Evolutionary conservation across 2,329 filamentous ascomycete species (phyloP).

Genomic region (Mycosphaerelloides madeirae): DNA sequence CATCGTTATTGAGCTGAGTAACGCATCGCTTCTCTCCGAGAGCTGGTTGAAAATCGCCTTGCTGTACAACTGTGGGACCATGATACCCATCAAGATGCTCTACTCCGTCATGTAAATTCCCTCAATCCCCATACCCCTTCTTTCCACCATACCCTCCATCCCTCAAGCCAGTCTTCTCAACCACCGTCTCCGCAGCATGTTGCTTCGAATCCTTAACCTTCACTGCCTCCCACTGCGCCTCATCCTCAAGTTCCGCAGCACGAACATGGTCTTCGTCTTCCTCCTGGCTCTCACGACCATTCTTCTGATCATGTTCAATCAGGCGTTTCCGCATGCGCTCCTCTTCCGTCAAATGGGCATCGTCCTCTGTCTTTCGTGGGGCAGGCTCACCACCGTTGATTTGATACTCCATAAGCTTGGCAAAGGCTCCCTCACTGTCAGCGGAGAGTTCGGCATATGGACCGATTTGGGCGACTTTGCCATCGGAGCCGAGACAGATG

Average conservation of each 20-base stretch:
- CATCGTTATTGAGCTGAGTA: constrained; percentile 1
- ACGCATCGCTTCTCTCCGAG: not conserved
- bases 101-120: not conserved
- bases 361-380: constrained; percentile 11
- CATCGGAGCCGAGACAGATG: constrained; percentile 82
- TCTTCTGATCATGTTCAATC: constrained; percentile 27
- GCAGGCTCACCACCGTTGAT: constrained; percentile 71
- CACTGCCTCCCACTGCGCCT: constrained; percentile 30
- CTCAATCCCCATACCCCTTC: constrained; percentile 12
- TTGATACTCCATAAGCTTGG: constrained; percentile 97
- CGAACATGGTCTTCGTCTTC: constrained; percentile 30
- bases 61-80: not conserved
- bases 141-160: constrained; percentile 8
- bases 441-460: constrained; percentile 72
- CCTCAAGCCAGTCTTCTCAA: constrained; percentile 23
- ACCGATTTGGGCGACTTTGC: constrained; percentile 85
- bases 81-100: not conserved
- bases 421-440: constrained; percentile 77
- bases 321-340: constrained; percentile 48
- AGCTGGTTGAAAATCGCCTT: not conserved
- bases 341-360: constrained; percentile 26
- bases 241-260: constrained; percentile 32
- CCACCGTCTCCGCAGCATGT: constrained; percentile 24
- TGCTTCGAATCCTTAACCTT: constrained; percentile 28
- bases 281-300: constrained; percentile 25